These are phyloP conservation scores for Furculomyces boomerangus DNA, from an alignment of 371 early-diverging fungal genomes.

Conservation along the genomic window DNA sequence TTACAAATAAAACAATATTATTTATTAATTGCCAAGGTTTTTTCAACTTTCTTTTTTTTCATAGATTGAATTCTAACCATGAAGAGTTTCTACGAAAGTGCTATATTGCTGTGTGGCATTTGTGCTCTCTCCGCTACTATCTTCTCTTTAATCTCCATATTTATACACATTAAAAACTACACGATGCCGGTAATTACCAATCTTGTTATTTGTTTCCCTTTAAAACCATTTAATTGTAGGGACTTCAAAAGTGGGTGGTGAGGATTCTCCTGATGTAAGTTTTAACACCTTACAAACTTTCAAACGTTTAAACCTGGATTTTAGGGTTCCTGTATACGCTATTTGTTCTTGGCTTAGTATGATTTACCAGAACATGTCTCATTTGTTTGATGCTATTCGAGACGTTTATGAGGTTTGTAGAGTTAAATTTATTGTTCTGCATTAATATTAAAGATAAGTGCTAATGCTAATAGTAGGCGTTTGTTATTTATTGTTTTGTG, in stretches of 20 bases:
- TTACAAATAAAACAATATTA: too few relatives aligned
- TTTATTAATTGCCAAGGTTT: too few relatives aligned
- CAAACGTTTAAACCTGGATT: not conserved
- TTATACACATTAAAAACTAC: conserved; percentile 79
- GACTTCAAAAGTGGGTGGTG: conserved; percentile 69
- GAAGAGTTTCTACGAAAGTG: too few relatives aligned
- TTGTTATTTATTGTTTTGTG: conserved; percentile 92
- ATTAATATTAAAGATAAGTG: not conserved
- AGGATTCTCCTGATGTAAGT: conserved; percentile 67
- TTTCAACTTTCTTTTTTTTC: too few relatives aligned
- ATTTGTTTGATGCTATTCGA: conserved; percentile 79
- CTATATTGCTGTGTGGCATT: not conserved
- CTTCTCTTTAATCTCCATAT: conserved; percentile 53
- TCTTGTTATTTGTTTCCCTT: not conserved
- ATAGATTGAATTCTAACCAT: too few relatives aligned
- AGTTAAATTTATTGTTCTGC: conserved; percentile 11
- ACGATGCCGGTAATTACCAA: conserved; percentile 49
- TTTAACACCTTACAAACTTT: conserved; percentile 7
- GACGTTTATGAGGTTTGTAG: conserved; percentile 65
- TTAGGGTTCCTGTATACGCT: conserved; percentile 67
- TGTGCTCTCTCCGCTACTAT: conserved; percentile 35
- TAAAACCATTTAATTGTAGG: conserved; percentile 5
- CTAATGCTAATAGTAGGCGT: conserved; percentile 29
- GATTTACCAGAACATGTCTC: conserved; percentile 49
- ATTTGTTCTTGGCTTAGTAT: conserved; percentile 66